phyloP scores from a whole-genome alignment of 1,139 yeast genomes.

The Geotrichum restrictum region DNA sequence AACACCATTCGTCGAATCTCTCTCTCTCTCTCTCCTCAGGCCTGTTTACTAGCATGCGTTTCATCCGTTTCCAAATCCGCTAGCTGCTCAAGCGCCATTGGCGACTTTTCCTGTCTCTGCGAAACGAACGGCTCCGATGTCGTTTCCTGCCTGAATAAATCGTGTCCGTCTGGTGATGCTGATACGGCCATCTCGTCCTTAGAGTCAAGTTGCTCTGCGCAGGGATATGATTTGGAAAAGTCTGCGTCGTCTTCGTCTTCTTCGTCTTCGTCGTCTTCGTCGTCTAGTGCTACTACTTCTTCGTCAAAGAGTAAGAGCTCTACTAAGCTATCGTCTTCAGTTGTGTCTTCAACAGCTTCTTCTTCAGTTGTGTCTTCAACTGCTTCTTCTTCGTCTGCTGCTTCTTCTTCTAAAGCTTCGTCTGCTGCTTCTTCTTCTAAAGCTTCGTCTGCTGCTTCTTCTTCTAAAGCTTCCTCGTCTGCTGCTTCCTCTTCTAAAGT shows the following conservation, averaged over 20 bases:
- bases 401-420: conserved; percentile 20
- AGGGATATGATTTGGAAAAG: conserved; percentile 37
- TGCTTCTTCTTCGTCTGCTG: conserved; percentile 17
- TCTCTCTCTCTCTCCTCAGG: conserved; percentile 63
- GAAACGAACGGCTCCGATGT: conserved; percentile 49
- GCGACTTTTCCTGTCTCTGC: conserved; percentile 65
- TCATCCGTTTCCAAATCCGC: conserved; percentile 57
- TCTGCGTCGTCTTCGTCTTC: background rate
- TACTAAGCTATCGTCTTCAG: conserved; percentile 13
- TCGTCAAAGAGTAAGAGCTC: background rate
- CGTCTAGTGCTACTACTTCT: conserved; percentile 2
- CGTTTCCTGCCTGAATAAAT: conserved; percentile 55
- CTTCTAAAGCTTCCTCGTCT: conserved; percentile 7
- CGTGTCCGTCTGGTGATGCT: conserved; percentile 61
- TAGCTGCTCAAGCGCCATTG: conserved; percentile 53
- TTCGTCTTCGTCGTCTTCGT: background rate
- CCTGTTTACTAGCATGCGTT: conserved; percentile 86
- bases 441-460: conserved; percentile 1
- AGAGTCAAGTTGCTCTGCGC: conserved; percentile 36
- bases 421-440: background rate
- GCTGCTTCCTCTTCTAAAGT: conserved; percentile 1
- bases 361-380: conserved; percentile 1
- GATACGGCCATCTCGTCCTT: conserved; percentile 57
- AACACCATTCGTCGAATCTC: too few relatives aligned
- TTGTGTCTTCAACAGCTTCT: background rate